Percentiles rank a stretch among this genome's conserved stretches.
These are phyloP conservation scores for Nitzschia palea DNA, from an alignment of 108 stramenopile species.

Conservation along the genomic window DNA sequence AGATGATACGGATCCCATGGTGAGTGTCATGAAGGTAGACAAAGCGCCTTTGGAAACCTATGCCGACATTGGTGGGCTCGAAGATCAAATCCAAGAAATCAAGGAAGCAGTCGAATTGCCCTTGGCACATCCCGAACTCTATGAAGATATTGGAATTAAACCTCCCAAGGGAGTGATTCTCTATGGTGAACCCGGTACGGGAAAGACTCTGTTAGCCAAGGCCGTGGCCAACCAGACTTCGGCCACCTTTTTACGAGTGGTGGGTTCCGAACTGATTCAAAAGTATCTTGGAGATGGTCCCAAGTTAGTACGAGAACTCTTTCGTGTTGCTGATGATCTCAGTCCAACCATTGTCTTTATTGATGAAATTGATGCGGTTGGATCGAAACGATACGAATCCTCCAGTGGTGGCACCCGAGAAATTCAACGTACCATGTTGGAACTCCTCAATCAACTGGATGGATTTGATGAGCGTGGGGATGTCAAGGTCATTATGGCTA, in stretches of 20 bases:
- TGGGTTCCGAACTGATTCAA: slow-evolving; percentile 96
- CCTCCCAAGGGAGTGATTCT: slow-evolving; percentile 98
- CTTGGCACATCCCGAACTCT: slow-evolving; percentile 98
- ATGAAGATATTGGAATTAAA: slow-evolving; percentile 97
- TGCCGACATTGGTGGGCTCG: slow-evolving; percentile 98
- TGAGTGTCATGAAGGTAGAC: slow-evolving; percentile 99
- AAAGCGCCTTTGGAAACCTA: slow-evolving; percentile 98
- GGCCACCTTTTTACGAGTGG: slow-evolving; percentile 97
- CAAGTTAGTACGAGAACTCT: slow-evolving; percentile 98
- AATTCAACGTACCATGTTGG: slow-evolving; percentile 99
- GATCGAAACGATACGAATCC: slow-evolving; percentile 97
- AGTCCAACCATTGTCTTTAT: slow-evolving; percentile 98
- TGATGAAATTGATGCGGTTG: slow-evolving; percentile 99
- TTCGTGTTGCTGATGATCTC: slow-evolving; percentile 95
- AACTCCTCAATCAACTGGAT: slow-evolving; percentile 98
- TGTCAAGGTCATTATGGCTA: slow-evolving; percentile 99
- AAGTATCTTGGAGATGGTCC: slow-evolving; percentile 99
- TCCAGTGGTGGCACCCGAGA: slow-evolving; percentile 94
- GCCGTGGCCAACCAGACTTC: slow-evolving; percentile 99
- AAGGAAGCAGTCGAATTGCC: slow-evolving; percentile 99
- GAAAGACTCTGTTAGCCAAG: slow-evolving; percentile 98
- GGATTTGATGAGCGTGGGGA: slow-evolving; percentile 98
- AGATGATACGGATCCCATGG: slow-evolving; percentile 99
- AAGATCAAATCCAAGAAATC: slow-evolving; percentile 99
- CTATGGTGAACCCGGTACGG: slow-evolving; percentile 98